phyloP scores from a whole-genome alignment of 106 monocot genomes.

The Dioscorea alata region DNA sequence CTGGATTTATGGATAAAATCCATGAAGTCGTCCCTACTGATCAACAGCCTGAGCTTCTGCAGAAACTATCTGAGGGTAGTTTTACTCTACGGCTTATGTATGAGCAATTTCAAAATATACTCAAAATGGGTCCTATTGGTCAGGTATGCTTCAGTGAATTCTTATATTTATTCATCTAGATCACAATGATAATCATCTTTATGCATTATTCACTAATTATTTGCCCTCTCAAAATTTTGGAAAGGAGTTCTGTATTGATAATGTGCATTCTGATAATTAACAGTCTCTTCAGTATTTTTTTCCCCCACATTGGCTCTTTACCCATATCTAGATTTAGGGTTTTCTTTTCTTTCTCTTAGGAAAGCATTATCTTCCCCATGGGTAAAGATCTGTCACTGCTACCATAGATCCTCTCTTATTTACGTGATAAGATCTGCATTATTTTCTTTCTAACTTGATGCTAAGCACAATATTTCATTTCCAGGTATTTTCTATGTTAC shows the following conservation, averaged over 20 bases:
- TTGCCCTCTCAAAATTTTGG: neutral
- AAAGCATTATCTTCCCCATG: too few species aligned
- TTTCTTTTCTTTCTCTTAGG: too few species aligned
- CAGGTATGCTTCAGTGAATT: conserved; percentile 41
- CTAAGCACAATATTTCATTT: too few species aligned
- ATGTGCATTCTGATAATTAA: neutral
- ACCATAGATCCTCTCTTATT: too few species aligned
- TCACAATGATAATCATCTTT: neutral
- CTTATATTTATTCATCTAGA: neutral
- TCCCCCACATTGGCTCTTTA: too few species aligned
- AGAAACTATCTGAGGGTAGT: conserved; percentile 90
- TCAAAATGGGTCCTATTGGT: conserved; percentile 93
- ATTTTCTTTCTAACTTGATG: too few species aligned
- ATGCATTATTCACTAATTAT: neutral
- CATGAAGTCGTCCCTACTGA: conserved; percentile 96
- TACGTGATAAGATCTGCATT: too few species aligned
- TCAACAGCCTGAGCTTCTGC: conserved; percentile 95
- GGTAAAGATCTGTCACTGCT: too few species aligned
- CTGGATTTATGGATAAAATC: conserved; percentile 99
- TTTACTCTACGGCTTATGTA: conserved; percentile 94
- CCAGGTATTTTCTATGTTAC: conserved; percentile 97
- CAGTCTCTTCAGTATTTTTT: too few species aligned
- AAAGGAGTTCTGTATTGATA: neutral
- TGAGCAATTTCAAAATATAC: conserved; percentile 88
- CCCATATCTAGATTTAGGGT: too few species aligned